These are phyloP conservation scores for Flagelloscypha sp. DNA, from an alignment of 768 basidiomycete genomes.

Conservation along the genomic window DNA sequence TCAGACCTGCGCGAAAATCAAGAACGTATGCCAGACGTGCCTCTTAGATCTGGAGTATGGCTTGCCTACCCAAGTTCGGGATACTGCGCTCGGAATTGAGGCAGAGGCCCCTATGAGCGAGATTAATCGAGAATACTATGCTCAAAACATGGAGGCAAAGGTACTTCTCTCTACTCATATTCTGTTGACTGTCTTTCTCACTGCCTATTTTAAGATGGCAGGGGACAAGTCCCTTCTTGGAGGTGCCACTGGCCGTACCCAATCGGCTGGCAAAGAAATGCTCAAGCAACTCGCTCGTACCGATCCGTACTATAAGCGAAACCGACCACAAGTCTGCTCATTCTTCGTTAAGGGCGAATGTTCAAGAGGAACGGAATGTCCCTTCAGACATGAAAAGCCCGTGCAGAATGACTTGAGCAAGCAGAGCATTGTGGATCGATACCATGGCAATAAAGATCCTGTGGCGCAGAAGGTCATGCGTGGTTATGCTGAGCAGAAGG, in stretches of 20 bases:
- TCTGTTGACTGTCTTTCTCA: conserved; percentile 45
- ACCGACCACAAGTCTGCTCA: conserved; percentile 87
- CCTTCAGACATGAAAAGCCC: conserved; percentile 92
- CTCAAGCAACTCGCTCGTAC: conserved; percentile 89
- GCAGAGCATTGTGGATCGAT: conserved; percentile 92
- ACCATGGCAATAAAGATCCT: conserved; percentile 87
- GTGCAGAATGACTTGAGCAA: conserved; percentile 74
- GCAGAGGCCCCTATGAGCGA: conserved; percentile 93
- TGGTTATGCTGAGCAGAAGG: conserved; percentile 71
- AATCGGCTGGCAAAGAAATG: conserved; percentile 91
- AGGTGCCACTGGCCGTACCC: conserved; percentile 45
- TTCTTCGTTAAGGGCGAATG: conserved; percentile 97
- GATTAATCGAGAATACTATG: conserved; percentile 93
- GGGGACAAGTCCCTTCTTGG: conserved; percentile 61
- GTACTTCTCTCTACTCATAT: conserved; percentile 31
- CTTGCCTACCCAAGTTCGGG: conserved; percentile 92
- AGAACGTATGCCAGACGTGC: conserved; percentile 97
- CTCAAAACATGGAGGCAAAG: conserved; percentile 85
- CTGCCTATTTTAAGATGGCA: conserved; percentile 43
- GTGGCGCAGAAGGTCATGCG: conserved; percentile 87
- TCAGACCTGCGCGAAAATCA: conserved; percentile 94
- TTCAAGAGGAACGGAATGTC: conserved; percentile 84
- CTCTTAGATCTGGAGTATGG: conserved; percentile 94
- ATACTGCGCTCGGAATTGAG: conserved; percentile 82
- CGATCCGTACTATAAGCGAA: conserved; percentile 96